Percentiles rank a stretch among this genome's conserved stretches.
Evolutionary conservation across 2,329 filamentous ascomycete species (phyloP).

Genomic region (Beauveria asiatica): DNA sequence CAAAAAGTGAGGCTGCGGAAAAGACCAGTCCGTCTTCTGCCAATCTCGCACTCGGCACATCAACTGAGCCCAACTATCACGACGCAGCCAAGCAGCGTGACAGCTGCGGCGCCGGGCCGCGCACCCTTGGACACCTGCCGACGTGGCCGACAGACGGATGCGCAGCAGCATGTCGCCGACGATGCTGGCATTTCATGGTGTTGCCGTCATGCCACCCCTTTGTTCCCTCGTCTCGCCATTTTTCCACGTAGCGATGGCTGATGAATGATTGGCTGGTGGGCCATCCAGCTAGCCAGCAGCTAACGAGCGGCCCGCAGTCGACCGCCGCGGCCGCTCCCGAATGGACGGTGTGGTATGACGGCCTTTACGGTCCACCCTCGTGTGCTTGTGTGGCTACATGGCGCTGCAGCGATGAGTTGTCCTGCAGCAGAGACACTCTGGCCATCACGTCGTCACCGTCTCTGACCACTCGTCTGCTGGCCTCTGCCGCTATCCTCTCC

Average conservation of each 20-base stretch:
- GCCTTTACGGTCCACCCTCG: neutral
- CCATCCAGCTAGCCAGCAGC: constrained; percentile 1
- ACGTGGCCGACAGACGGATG: constrained; percentile 4
- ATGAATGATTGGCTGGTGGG: neutral
- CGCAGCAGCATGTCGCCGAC: neutral
- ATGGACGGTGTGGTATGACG: neutral
- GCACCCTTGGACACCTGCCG: constrained; percentile 1
- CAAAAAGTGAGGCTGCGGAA: constrained; percentile 1
- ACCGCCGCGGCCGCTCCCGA: constrained; percentile 10
- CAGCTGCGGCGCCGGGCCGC: neutral
- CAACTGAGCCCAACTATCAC: constrained; percentile 6
- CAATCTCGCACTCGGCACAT: neutral
- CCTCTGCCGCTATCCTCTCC: constrained; percentile 1
- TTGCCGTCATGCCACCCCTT: neutral
- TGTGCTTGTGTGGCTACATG: constrained; percentile 1
- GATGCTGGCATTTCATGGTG: neutral
- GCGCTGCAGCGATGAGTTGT: constrained; percentile 13
- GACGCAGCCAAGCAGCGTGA: constrained; percentile 5
- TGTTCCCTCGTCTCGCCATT: neutral
- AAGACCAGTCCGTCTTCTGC: neutral
- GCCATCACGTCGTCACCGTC: constrained; percentile 4
- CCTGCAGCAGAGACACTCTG: constrained; percentile 10
- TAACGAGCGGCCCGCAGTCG: constrained; percentile 9
- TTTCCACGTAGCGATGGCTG: neutral
- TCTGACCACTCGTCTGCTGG: constrained; percentile 1